Conservation (phyloP, 768 basidiomycete species). For the Russula sp. region DNA sequence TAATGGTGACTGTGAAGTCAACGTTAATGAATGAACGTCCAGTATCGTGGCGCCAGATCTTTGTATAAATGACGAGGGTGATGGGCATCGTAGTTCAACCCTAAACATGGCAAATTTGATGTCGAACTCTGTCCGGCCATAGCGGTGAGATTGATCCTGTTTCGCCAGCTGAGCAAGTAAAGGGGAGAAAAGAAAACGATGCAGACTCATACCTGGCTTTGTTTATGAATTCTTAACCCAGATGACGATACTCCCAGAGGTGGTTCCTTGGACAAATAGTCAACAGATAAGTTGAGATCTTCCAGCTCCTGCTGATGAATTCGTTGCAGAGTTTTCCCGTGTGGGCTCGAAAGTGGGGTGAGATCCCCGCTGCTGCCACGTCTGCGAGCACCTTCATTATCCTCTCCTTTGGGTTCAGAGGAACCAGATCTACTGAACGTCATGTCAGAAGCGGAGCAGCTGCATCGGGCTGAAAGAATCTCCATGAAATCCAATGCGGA, state of each 20-base stretch:
- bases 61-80: slow-evolving; percentile 38
- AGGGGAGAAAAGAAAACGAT: not conserved
- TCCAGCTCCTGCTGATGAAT: slow-evolving; percentile 48
- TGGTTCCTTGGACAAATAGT: slow-evolving; percentile 31
- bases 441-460: too few relatives aligned
- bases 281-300: slow-evolving; percentile 48
- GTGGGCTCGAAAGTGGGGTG: slow-evolving; percentile 11
- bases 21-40: slow-evolving; percentile 48
- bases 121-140: slow-evolving; percentile 22
- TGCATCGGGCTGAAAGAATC: slow-evolving; percentile 28
- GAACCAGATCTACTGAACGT: not conserved
- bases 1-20: slow-evolving; percentile 29
- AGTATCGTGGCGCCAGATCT: slow-evolving; percentile 66
- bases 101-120: slow-evolving; percentile 53
- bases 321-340: slow-evolving; percentile 33
- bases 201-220: not conserved
- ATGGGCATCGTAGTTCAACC: slow-evolving; percentile 58
- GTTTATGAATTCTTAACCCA: not conserved
- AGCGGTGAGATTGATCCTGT: not conserved
- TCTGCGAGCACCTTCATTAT: not conserved
- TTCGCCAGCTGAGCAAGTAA: not conserved
- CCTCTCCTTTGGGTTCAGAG: slow-evolving; percentile 3
- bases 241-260: not conserved
- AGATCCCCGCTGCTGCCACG: not conserved
- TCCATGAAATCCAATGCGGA: slow-evolving; percentile 43